These are phyloP conservation scores for Larix kaempferi DNA, from an alignment of 75 land plant species.

Conservation along the genomic window DNA sequence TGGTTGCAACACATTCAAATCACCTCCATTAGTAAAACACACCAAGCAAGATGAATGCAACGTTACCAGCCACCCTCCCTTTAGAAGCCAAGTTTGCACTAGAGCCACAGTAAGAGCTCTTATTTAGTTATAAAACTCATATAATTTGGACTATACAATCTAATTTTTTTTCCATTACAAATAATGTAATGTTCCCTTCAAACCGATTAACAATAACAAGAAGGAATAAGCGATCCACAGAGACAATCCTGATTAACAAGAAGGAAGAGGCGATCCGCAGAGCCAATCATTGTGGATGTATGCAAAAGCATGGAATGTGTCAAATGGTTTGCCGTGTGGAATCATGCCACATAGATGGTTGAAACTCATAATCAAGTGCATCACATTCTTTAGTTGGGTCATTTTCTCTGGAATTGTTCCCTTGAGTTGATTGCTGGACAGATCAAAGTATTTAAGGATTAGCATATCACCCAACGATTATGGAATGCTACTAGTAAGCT, in stretches of 20 bases:
- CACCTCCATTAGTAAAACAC: no score
- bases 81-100: no score
- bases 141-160: no score
- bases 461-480: neutral
- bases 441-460: constrained; percentile 16
- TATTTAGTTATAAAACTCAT: no score
- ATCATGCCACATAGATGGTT: constrained; percentile 46
- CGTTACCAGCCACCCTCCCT: no score
- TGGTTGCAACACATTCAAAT: no score
- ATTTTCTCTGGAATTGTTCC: constrained; percentile 13
- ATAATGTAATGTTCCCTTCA: no score
- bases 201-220: no score
- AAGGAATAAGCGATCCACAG: no score
- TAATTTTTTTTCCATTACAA: no score
- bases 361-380: constrained; percentile 30
- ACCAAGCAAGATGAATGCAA: no score
- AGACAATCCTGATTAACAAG: constrained; percentile 19
- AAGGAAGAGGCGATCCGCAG: constrained; percentile 41
- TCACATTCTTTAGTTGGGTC: constrained; percentile 11
- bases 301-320: constrained; percentile 10
- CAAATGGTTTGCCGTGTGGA: constrained; percentile 23
- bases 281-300: constrained; percentile 32
- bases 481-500: constrained; percentile 16
- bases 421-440: constrained; percentile 13
- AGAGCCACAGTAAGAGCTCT: no score